Percentiles rank a stretch among this genome's conserved stretches.
Evolutionary conservation across 164 flowering plant genomes (phyloP).

Genomic region (Dillenia turbinata): DNA sequence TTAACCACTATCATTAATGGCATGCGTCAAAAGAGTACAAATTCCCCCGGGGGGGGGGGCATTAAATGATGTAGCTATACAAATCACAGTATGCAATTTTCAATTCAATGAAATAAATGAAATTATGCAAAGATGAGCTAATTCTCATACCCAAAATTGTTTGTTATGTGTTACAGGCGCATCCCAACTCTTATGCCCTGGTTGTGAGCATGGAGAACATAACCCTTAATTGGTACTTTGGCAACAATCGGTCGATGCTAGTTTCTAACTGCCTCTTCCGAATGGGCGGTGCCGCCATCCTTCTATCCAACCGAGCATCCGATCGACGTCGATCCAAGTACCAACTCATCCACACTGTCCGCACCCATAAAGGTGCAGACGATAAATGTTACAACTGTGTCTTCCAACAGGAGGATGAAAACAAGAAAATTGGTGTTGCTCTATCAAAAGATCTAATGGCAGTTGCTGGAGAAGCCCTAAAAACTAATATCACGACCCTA

Average conservation of each 20-base stretch:
- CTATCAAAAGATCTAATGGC: constrained; percentile 79
- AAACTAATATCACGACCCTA: constrained; percentile 70
- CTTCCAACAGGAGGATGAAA: constrained; percentile 60
- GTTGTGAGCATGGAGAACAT: constrained; percentile 92
- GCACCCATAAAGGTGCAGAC: constrained; percentile 78
- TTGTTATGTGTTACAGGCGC: constrained; percentile 33
- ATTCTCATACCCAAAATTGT: no score
- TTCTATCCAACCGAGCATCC: constrained; percentile 59
- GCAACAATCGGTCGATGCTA: constrained; percentile 83
- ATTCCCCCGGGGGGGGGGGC: no score
- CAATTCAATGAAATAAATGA: no score
- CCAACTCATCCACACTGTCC: constrained; percentile 73
- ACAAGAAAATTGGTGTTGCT: constrained; percentile 45
- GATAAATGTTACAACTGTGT: constrained; percentile 58
- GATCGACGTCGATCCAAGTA: constrained; percentile 74
- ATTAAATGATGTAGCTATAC: no score
- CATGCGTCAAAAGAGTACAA: no score
- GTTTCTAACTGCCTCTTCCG: constrained; percentile 85
- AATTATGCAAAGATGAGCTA: no score
- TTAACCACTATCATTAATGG: no score
- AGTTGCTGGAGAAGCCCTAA: constrained; percentile 77
- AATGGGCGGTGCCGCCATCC: constrained; percentile 86
- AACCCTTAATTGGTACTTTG: constrained; percentile 80
- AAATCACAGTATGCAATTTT: no score
- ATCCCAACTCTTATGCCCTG: constrained; percentile 69